These are phyloP conservation scores for Phylloporus rhodoxanthus DNA, from an alignment of 768 basidiomycete species.

Conservation along the genomic window DNA sequence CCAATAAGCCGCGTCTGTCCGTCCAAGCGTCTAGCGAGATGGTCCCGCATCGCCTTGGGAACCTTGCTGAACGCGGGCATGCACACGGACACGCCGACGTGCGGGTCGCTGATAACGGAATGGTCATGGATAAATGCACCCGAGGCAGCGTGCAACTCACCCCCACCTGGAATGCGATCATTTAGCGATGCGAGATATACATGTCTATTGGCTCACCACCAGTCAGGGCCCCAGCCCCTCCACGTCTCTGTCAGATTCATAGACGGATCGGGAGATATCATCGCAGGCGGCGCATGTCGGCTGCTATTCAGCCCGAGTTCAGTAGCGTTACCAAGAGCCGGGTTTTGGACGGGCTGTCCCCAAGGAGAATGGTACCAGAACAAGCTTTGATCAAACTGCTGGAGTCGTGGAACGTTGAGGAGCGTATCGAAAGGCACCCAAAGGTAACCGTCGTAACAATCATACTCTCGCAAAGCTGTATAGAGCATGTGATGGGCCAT, in stretches of 20 bases:
- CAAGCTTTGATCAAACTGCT: slow-evolving; percentile 39
- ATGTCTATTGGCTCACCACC: slow-evolving; percentile 35
- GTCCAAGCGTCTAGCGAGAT: slow-evolving; percentile 32
- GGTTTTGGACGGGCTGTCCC: slow-evolving; percentile 38
- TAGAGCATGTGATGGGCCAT: slow-evolving; percentile 53
- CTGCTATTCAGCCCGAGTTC: slow-evolving; percentile 15
- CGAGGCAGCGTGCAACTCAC: slow-evolving; percentile 19
- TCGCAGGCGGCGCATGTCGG: slow-evolving; percentile 36
- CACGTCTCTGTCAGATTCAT: slow-evolving; percentile 35
- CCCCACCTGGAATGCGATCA: slow-evolving; percentile 35
- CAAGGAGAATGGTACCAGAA: slow-evolving; percentile 51
- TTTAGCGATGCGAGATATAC: slow-evolving; percentile 6
- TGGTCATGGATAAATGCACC: background rate
- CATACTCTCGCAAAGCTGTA: slow-evolving; percentile 38
- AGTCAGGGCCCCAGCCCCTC: slow-evolving; percentile 37
- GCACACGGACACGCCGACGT: slow-evolving; percentile 41
- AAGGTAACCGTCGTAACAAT: slow-evolving; percentile 46
- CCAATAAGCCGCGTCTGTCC: slow-evolving; percentile 38
- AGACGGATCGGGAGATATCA: slow-evolving; percentile 38
- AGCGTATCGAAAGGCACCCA: slow-evolving; percentile 50
- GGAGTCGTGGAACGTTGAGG: slow-evolving; percentile 44
- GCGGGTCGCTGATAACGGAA: slow-evolving; percentile 32
- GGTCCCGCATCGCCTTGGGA: slow-evolving; percentile 32
- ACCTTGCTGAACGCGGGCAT: slow-evolving; percentile 37
- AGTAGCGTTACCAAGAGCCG: slow-evolving; percentile 20